These are phyloP conservation scores for Lactarius quietus DNA, from an alignment of 768 basidiomycete species.

Conservation along the genomic window DNA sequence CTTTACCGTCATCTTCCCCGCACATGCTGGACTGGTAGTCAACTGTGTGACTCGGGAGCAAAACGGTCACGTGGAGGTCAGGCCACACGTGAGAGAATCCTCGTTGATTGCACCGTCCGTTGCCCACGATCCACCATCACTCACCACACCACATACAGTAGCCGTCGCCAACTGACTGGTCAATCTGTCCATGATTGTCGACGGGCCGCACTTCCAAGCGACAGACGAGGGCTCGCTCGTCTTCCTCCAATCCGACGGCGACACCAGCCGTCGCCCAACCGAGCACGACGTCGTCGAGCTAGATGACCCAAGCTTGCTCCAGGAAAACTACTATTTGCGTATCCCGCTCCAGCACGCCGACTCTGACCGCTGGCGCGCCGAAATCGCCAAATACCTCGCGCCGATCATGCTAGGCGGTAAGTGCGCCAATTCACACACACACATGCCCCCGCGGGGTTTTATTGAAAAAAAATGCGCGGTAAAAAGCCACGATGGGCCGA, in stretches of 20 bases:
- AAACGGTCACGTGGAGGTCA: too few relatives aligned
- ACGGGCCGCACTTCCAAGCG: conserved; percentile 6
- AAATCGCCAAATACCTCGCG: conserved; percentile 20
- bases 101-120: not conserved
- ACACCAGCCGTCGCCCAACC: conserved; percentile 12
- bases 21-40: too few relatives aligned
- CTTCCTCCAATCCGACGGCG: conserved; percentile 10
- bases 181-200: not conserved
- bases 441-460: too few relatives aligned
- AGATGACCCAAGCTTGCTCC: not conserved
- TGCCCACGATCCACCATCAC: not conserved
- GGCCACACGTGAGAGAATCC: too few relatives aligned
- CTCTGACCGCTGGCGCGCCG: conserved; percentile 15
- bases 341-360: conserved; percentile 12
- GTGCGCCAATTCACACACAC: too few relatives aligned
- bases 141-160: not conserved
- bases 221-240: not conserved
- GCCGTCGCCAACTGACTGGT: not conserved
- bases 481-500: conserved; percentile 13
- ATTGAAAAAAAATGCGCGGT: too few relatives aligned
- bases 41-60: too few relatives aligned
- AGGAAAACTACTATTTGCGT: conserved; percentile 14
- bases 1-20: too few relatives aligned
- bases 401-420: conserved; percentile 18
- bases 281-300: conserved; percentile 11